Base-by-base conservation (phyloP, 176 grass and related monocot species). In the Hordeum marinum region DNA sequence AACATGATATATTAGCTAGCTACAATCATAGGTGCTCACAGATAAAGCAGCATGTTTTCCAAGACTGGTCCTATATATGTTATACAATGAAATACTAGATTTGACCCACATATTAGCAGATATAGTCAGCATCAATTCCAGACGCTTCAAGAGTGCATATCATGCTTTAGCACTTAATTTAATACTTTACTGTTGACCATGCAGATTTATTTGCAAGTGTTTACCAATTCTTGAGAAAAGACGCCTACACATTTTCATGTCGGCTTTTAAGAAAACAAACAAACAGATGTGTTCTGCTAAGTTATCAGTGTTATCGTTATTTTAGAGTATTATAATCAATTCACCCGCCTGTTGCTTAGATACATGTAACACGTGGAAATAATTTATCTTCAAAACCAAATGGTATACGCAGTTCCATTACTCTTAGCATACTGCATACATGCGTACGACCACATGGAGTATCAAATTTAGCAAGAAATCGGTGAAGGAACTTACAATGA, bases 401-500 rank as follows among this genome's bases (percentile, higher is more conserved):
- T 18, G 5, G 3, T 17, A 57, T 55, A 7, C 46, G 4, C 27
- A 70, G 37, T 29, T 71, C 34, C 9, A 70, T 18, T 52, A 37
- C 7, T 6, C 7, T 27, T 75, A 29, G 29, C 29, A 29, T 29
- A 29, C 29, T 50, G 20, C 4, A 31, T 29, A 9, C 0, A 75
- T 6, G 36, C 24, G 39, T 21, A 54, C 15, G 24, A 8, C 40
- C 65, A 8, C 3, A 63, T n/a, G n/a, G 31, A 63, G 11, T 66
- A 58, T 37, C 37, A 18, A 12, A 61, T 75, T 21, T 17, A 31
- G 3, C 31, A 42, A n/a, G 15, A 62, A 50, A 79, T 11, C 9
- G 12, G 7, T 21, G 12, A 7, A 86, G 48, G 20, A 71, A 91
- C 88, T 89, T 68, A 98, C 89, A 18, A 98, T 98, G 69, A 98